Evolutionary conservation across 352 stramenopile species (phyloP).

Genomic region (Globisporangium cylindrosporum): DNA sequence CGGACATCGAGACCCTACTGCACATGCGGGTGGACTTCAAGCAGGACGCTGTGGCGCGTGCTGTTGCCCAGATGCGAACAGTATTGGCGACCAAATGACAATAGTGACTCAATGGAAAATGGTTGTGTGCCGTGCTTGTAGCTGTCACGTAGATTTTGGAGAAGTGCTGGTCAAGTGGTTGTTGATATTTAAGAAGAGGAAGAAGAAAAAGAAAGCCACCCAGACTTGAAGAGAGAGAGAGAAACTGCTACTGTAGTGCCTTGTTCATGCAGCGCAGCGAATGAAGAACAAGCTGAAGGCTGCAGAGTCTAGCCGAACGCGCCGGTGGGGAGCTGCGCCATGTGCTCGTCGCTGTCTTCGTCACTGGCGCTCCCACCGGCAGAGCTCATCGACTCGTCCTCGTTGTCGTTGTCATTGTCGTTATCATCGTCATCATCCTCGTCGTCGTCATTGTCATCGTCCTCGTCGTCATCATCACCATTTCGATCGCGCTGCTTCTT

Average conservation of each 20-base stretch:
- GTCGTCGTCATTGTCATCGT: conserved; percentile 26
- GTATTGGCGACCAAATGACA: conserved; percentile 3
- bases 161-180: background rate
- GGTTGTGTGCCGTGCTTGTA: background rate
- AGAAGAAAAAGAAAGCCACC: background rate
- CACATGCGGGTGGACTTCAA: conserved; percentile 75
- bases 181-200: conserved; percentile 11
- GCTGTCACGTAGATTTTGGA: background rate
- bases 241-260: background rate
- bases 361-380: conserved; percentile 37
- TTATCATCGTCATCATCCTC: conserved; percentile 27
- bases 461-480: conserved; percentile 19
- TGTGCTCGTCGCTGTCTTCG: conserved; percentile 59
- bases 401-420: conserved; percentile 22
- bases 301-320: conserved; percentile 39
- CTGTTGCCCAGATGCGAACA: conserved; percentile 29
- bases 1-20: conserved; percentile 56
- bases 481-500: conserved; percentile 13
- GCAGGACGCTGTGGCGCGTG: conserved; percentile 38
- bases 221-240: background rate
- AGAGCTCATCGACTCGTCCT: conserved; percentile 30
- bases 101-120: background rate
- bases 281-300: background rate
- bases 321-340: conserved; percentile 57
- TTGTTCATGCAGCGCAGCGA: background rate